These are phyloP conservation scores for Erysiphe pulchra DNA, from an alignment of 2,329 filamentous ascomycete genomes.

Conservation along the genomic window DNA sequence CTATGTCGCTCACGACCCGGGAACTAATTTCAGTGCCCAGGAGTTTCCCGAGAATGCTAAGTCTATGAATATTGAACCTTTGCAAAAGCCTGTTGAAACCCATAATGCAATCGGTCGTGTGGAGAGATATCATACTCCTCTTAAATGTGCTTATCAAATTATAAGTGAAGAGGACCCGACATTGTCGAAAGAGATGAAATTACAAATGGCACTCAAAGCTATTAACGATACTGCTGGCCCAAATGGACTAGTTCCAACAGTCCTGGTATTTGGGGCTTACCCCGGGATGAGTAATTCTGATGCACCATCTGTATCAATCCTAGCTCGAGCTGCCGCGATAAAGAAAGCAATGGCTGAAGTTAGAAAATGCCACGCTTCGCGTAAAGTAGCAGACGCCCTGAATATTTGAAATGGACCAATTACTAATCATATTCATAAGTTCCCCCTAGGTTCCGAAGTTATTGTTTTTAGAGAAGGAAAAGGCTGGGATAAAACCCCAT, in stretches of 20 bases:
- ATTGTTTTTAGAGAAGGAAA: background rate
- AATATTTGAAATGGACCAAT: background rate
- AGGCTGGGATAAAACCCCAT: background rate
- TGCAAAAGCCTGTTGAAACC: background rate
- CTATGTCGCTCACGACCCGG: background rate
- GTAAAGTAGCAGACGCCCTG: background rate
- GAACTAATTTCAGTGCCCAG: background rate
- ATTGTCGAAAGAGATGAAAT: no score
- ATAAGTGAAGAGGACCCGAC: background rate
- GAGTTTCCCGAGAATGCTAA: background rate
- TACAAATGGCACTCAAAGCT: no score
- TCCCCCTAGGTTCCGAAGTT: background rate
- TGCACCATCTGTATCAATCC: background rate
- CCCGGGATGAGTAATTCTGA: background rate
- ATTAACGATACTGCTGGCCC: no score
- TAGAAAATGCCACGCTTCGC: background rate
- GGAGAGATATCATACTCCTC: background rate
- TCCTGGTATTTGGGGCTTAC: conserved; percentile 1
- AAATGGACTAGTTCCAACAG: no score
- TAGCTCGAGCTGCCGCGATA: background rate
- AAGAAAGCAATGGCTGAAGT: no score
- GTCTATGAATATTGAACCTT: background rate
- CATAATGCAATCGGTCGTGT: background rate
- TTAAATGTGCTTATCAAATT: background rate
- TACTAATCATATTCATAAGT: background rate